These are phyloP conservation scores for Panicum miliaceum DNA, from an alignment of 176 grass and related monocot genomes.

Conservation along the genomic window DNA sequence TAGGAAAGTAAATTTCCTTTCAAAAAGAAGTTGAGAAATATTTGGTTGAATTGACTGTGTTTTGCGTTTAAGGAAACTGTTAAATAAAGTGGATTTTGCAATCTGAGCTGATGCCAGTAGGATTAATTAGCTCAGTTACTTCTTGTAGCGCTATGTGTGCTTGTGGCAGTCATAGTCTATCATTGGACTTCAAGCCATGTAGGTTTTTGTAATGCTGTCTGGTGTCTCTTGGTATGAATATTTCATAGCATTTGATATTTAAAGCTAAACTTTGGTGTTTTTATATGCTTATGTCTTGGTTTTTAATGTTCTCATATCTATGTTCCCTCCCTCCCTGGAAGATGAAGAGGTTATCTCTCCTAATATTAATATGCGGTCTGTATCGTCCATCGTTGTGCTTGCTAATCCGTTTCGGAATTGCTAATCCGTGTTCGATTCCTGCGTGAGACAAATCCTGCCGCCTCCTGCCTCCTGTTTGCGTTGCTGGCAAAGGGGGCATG, in stretches of 20 bases:
- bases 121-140: not conserved
- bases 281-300: not conserved
- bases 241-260: slow-evolving; percentile 18
- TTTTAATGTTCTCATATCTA: slow-evolving; percentile 1
- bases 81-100: slow-evolving; percentile 10
- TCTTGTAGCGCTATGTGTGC: not conserved
- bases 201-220: not conserved
- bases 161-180: not conserved
- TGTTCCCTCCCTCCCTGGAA: not conserved
- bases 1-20: not conserved
- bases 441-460: too few relatives aligned
- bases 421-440: too few relatives aligned
- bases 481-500: too few relatives aligned
- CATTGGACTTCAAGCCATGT: not conserved
- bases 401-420: too few relatives aligned
- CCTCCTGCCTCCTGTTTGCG: too few relatives aligned
- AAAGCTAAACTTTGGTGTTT: not conserved
- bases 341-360: not conserved
- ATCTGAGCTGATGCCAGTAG: not conserved
- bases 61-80: not conserved
- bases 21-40: not conserved
- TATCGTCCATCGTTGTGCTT: too few relatives aligned
- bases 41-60: not conserved
- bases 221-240: not conserved
- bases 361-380: too few relatives aligned